Conservation (phyloP, 106 monocot species). For the Platanthera guangdongensis region DNA sequence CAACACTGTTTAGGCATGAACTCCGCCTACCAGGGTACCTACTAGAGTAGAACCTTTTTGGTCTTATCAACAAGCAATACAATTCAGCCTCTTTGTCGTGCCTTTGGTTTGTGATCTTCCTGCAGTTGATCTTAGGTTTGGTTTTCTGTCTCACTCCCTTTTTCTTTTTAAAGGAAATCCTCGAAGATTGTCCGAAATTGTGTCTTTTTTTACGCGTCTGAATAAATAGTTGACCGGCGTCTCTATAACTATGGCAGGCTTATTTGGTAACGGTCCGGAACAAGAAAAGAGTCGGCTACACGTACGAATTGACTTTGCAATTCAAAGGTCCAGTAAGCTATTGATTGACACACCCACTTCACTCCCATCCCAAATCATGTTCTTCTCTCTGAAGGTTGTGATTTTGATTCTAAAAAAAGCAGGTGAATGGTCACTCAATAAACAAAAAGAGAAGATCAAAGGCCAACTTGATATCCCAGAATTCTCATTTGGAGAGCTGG, state of each 20-base stretch:
- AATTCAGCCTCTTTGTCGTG: too few species aligned
- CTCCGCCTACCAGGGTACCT: too few species aligned
- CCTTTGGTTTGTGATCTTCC: too few species aligned
- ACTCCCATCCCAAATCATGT: neutral
- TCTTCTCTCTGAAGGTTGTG: neutral
- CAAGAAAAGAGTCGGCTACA: constrained; percentile 89
- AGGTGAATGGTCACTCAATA: constrained; percentile 78
- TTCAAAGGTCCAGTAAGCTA: constrained; percentile 44
- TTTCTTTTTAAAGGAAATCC: too few species aligned
- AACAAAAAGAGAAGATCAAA: constrained; percentile 59
- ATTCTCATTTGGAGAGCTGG: constrained; percentile 89
- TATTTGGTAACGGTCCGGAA: constrained; percentile 79
- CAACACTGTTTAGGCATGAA: too few species aligned
- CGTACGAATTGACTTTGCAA: constrained; percentile 66
- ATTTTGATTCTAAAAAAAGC: neutral
- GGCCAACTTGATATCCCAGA: constrained; percentile 85
- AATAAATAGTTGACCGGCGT: neutral
- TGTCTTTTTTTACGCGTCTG: neutral
- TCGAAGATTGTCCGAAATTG: neutral
- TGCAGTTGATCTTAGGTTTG: too few species aligned
- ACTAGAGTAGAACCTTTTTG: too few species aligned
- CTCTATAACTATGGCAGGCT: constrained; percentile 30
- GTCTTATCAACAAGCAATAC: too few species aligned
- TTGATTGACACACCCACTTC: neutral
- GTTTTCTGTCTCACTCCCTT: too few species aligned